Base-by-base conservation (phyloP, 1,139 yeast species). In the Yamadazyma sp. region DNA sequence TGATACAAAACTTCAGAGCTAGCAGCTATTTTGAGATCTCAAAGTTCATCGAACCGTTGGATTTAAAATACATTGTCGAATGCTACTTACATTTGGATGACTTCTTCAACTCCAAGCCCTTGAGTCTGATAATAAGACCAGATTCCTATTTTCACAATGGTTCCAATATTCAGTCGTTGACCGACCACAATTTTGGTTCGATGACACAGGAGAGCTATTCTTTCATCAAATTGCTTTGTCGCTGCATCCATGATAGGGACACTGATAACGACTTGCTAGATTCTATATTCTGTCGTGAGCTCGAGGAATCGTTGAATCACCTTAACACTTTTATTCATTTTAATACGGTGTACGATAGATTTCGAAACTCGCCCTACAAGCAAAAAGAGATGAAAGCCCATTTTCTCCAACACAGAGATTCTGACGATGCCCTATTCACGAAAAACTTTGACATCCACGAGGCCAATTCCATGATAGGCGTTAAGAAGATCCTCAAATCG, bases 251-350 rank as follows among this genome's bases (percentile, higher is more conserved):
- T 18, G 45, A 44, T 22, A 38, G 37, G 12, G 36, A 27, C 8
- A 20, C 35, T 4, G 35, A 32, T 8, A 33, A 38, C n/a, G n/a
- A n/a, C n/a, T n/a, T n/a, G 11, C 25, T 23, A n/a, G 41, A 40
- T 41, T 5, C 30, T 35, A 33, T 43, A 34, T 39, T 41, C 27
- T 40, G 43, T 29, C 33, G 38, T 4, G 48, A 44, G 16, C 39
- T 51, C 18, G 47, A 51, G 27, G 31, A 34, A 9, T 39, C 37
- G 13, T 37, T 52, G 28, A 46, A 44, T 28, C 24, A 29, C 9
- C 38, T 36, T 14, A 54, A 46, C 34, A 43, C 52, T 31, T 51
- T 47, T 21, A 50, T 52, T 20, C 51, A 54, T 17, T 49, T 52
- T 35, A 44, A 43, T 12, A 37, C 51, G 2, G 28, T 54, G 12